Conservation (phyloP, 2,329 filamentous ascomycete species). For the Emergomyces africanus region DNA sequence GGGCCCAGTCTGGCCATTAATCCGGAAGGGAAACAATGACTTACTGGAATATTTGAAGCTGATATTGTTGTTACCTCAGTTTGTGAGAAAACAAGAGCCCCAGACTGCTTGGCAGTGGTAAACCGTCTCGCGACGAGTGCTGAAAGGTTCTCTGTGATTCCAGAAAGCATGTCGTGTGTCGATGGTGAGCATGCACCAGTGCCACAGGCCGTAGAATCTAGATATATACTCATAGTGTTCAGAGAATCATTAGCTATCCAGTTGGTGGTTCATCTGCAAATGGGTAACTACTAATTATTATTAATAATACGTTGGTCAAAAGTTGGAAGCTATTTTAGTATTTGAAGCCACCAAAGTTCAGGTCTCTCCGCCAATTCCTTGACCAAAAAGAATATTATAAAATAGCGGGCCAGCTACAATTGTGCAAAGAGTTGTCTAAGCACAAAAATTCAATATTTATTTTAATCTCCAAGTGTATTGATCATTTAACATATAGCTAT, state of each 20-base stretch:
- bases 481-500: too few species aligned
- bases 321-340: too few species aligned
- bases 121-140: slow-evolving; percentile 26
- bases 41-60: slow-evolving; percentile 23
- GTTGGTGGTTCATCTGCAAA: too few species aligned
- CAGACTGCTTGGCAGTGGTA: slow-evolving; percentile 22
- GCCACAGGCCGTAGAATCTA: neutral
- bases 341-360: too few species aligned
- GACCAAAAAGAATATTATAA: too few species aligned
- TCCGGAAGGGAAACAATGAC: slow-evolving; percentile 1
- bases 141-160: slow-evolving; percentile 23
- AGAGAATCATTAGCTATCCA: neutral
- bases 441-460: too few species aligned
- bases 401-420: too few species aligned
- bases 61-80: slow-evolving; percentile 28
- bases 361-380: too few species aligned
- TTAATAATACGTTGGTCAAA: too few species aligned
- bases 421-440: too few species aligned
- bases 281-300: too few species aligned
- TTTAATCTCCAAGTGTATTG: too few species aligned
- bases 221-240: neutral
- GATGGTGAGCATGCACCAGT: neutral
- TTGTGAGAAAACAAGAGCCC: slow-evolving; percentile 26
- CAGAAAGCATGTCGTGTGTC: slow-evolving; percentile 22
- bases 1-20: neutral